These are phyloP conservation scores for Saccharomyces hybrid DNA, from an alignment of 1,139 yeast genomes.

Conservation along the genomic window DNA sequence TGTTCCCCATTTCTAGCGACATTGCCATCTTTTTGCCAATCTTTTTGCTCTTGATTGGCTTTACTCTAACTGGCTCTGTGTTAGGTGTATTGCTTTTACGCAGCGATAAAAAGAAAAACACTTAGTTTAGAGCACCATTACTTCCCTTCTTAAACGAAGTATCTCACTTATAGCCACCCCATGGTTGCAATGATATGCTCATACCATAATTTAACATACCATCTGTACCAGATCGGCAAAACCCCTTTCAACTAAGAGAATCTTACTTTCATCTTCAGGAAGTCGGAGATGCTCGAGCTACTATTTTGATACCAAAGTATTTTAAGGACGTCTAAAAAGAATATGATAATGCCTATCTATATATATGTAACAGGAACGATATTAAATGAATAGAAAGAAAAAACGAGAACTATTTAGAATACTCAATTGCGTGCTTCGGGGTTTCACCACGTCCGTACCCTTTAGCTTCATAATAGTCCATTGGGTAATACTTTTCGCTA, in stretches of 20 bases:
- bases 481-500: conserved; percentile 65
- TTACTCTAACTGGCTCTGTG: conserved; percentile 1
- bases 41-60: conserved; percentile 3
- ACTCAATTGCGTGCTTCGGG: conserved; percentile 37
- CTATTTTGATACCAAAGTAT: neutral
- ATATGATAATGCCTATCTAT: too few relatives aligned
- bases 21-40: conserved; percentile 4
- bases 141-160: neutral
- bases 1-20: conserved; percentile 4
- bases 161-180: neutral
- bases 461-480: conserved; percentile 87
- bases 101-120: neutral
- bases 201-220: neutral
- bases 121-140: neutral
- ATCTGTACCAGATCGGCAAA: neutral
- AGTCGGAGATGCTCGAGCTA: neutral
- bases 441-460: conserved; percentile 88
- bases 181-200: neutral
- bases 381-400: neutral
- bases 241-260: neutral
- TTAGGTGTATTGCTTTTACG: conserved; percentile 1
- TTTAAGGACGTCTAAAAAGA: neutral
- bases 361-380: neutral
- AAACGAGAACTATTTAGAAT: neutral
- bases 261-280: neutral